Conservation (phyloP, 805 yeast genomes). For the Candida odintsovae region DNA sequence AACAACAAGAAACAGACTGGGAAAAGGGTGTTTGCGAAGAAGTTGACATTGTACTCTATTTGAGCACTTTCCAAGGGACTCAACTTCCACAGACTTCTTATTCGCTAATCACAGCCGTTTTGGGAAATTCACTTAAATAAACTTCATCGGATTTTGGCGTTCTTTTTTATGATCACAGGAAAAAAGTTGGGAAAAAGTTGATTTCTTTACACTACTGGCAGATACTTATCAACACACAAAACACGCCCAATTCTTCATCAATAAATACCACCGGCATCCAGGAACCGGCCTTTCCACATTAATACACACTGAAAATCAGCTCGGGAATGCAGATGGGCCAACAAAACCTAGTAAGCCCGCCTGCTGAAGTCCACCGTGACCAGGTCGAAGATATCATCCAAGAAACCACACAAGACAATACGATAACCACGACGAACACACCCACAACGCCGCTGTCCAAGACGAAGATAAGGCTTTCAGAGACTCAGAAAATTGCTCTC, state of each 20-base stretch:
- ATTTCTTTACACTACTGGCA: not conserved
- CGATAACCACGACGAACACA: slow-evolving; percentile 8
- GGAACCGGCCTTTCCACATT: not conserved
- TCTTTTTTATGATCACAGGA: not conserved
- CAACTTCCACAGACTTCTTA: not conserved
- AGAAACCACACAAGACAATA: slow-evolving; percentile 6
- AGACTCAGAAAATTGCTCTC: slow-evolving; percentile 61
- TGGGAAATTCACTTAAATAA: no score
- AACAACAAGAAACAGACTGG: not conserved
- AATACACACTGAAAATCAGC: not conserved
- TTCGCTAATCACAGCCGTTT: not conserved
- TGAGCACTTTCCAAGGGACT: not conserved
- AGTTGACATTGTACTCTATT: not conserved
- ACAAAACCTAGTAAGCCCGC: not conserved
- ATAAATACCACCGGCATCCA: not conserved
- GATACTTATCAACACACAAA: not conserved
- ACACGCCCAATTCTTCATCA: not conserved
- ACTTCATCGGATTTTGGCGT: not conserved
- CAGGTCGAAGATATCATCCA: slow-evolving; percentile 8
- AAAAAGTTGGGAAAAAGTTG: not conserved
- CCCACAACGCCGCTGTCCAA: slow-evolving; percentile 4
- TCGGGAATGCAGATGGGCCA: slow-evolving; percentile 1
- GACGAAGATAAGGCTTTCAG: slow-evolving; percentile 22
- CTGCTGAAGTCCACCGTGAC: not conserved
- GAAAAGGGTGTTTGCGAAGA: not conserved